These are phyloP conservation scores for Botrytis fabae DNA, from an alignment of 2,329 filamentous ascomycete genomes.

Conservation along the genomic window DNA sequence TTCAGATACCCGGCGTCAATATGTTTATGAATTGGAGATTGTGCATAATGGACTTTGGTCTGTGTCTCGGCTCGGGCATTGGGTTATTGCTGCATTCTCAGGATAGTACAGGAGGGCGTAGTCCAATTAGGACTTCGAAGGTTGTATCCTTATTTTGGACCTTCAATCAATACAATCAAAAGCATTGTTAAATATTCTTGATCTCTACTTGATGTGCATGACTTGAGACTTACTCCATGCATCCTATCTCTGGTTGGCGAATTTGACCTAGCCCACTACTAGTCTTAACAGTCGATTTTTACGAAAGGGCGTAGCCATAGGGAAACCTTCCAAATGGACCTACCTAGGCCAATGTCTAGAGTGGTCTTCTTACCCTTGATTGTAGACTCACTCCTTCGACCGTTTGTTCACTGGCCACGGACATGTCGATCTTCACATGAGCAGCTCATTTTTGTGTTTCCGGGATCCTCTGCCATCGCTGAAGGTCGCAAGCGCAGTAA, in stretches of 20 bases:
- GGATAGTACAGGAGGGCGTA: slow-evolving; percentile 11
- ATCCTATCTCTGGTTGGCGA: too few relatives aligned
- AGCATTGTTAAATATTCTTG: background rate
- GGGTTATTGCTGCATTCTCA: slow-evolving; percentile 10
- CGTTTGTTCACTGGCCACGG: background rate
- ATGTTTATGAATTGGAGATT: slow-evolving; percentile 21
- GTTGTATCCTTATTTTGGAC: slow-evolving; percentile 11
- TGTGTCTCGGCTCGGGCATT: background rate
- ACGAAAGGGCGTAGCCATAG: background rate
- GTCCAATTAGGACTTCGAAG: background rate
- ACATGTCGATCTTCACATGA: background rate
- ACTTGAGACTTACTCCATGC: background rate
- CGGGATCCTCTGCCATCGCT: background rate
- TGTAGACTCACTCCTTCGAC: background rate
- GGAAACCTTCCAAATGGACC: background rate
- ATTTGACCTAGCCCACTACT: background rate
- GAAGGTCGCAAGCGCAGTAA: background rate
- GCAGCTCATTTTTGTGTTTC: background rate
- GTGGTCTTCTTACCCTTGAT: background rate
- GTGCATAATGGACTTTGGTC: slow-evolving; percentile 8
- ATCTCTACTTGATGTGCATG: background rate
- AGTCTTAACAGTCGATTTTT: background rate
- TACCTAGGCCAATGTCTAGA: background rate
- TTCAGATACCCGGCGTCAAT: slow-evolving; percentile 21
- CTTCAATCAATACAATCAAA: slow-evolving; percentile 2